A percentile compares a stretch with the other conserved stretches of the same genome.
Evolutionary conservation across 2,329 filamentous ascomycete species (phyloP).

Genomic region (Diaporthe helianthi): DNA sequence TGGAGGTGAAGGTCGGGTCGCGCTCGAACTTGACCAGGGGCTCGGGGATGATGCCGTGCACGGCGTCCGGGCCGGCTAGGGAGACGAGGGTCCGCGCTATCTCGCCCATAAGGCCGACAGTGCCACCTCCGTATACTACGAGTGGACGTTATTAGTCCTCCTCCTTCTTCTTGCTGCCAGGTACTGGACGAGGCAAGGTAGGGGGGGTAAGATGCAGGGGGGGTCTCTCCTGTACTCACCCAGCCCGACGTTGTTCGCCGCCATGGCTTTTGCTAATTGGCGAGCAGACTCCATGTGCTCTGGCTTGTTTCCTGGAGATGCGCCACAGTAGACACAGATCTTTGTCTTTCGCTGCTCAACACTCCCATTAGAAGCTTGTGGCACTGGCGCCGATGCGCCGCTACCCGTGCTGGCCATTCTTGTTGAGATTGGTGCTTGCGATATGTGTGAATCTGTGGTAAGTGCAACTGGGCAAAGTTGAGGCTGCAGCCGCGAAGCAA

Average conservation of each 20-base stretch:
- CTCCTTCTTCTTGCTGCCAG: neutral
- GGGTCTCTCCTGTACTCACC: slow-evolving; percentile 52
- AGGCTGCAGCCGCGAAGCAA: neutral
- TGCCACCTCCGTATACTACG: slow-evolving; percentile 91
- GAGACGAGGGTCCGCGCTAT: slow-evolving; percentile 85
- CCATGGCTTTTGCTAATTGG: slow-evolving; percentile 75
- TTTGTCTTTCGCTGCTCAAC: slow-evolving; percentile 59
- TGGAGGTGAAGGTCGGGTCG: slow-evolving; percentile 59
- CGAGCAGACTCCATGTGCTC: slow-evolving; percentile 81
- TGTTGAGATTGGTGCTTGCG: neutral
- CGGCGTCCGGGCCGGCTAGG: slow-evolving; percentile 78
- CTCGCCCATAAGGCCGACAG: slow-evolving; percentile 94
- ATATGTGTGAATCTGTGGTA: neutral
- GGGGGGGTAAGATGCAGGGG: slow-evolving; percentile 12
- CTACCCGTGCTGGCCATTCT: slow-evolving; percentile 48
- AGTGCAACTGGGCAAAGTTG: neutral
- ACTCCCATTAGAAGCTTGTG: slow-evolving; percentile 40
- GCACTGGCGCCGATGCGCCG: slow-evolving; percentile 47
- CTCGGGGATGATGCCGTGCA: slow-evolving; percentile 93
- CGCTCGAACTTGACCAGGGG: slow-evolving; percentile 83
- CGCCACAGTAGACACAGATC: slow-evolving; percentile 95
- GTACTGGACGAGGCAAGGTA: neutral
- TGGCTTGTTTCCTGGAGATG: slow-evolving; percentile 75
- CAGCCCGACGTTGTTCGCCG: slow-evolving; percentile 79
- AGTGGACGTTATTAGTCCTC: neutral